Evolutionary conservation across 2,329 filamentous ascomycete species (phyloP), one percentile per base, ranked within the genome.

Genomic region (Alternaria sp.): DNA sequence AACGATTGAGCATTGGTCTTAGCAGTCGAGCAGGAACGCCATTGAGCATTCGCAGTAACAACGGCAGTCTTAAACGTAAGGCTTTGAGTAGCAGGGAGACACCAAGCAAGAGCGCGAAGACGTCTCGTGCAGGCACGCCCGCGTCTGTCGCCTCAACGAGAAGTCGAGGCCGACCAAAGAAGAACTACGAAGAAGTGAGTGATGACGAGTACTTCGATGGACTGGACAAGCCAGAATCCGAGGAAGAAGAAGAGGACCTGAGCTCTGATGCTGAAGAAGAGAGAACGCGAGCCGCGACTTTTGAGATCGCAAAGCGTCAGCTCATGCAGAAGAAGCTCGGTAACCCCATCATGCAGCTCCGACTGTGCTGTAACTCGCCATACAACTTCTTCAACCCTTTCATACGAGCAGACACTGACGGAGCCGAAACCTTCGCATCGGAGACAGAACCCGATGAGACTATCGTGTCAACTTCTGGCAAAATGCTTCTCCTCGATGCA

Each of bases 361-460:
- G 96, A 0, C 86, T 97, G 0, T 93, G 93, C 11, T 98, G 96
- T 80, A 97, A 99, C 79, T 93, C 90, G 0, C 96, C 96, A 0
- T 94, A 97, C 80, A 97, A 97, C 76, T 98, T 99, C 78, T 98
- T 97, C 81, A 96, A 93, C 76, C 95, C 96, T 0, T 98, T 95
- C 68, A 68, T 78, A 15, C 68, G 72, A 23, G 74, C 75, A n/a
- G 81, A 82, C 87, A 85, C 87, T 0, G 83, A 84, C 11, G 75
- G 69, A 6, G 84, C 86, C 2, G 77, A 80, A 40, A 78, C 75
- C 0, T 76, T 75, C 47, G 78, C 79, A 0, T 86, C 86, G 1
- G 82, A 84, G n/a, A 81, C 81, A 6, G 78, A 86, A 0, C 83
- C 86, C 0, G 93, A 98, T 72, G 91, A 96, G 74, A 90, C 87